Percentiles rank a stretch among this genome's conserved stretches.
Evolutionary conservation across 1,284 basidiomycete species (phyloP).

Genomic region (Volvariella surrecta): DNA sequence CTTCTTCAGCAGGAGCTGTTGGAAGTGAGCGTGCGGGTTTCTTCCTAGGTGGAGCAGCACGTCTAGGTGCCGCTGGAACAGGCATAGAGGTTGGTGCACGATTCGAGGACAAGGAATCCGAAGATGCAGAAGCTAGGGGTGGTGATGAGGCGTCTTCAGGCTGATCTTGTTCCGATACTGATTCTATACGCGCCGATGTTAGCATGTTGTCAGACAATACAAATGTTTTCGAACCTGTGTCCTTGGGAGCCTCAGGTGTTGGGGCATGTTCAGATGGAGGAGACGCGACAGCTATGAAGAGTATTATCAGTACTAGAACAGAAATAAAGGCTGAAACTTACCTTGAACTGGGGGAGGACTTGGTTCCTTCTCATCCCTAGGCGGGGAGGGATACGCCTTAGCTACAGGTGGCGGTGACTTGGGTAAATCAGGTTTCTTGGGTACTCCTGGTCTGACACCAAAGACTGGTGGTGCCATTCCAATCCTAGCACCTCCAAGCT

Average conservation of each 20-base stretch:
- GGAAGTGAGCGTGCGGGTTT: slow-evolving; percentile 41
- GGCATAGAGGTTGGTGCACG: slow-evolving; percentile 54
- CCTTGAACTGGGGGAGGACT: too few relatives aligned
- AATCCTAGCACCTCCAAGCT: slow-evolving; percentile 77
- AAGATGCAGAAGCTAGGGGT: slow-evolving; percentile 28
- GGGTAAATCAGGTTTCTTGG: slow-evolving; percentile 28
- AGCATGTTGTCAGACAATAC: too few relatives aligned
- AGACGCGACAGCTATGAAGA: too few relatives aligned
- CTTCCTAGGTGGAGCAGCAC: slow-evolving; percentile 62
- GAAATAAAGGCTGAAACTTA: too few relatives aligned
- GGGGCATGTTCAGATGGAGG: too few relatives aligned
- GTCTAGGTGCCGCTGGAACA: slow-evolving; percentile 59
- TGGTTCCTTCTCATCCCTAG: slow-evolving; percentile 5
- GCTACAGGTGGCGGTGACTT: slow-evolving; percentile 11
- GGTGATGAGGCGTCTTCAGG: not conserved
- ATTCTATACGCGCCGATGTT: too few relatives aligned
- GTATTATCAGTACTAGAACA: not conserved
- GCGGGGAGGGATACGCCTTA: slow-evolving; percentile 1
- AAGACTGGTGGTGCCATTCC: slow-evolving; percentile 72
- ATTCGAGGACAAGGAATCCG: slow-evolving; percentile 15
- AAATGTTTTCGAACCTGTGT: too few relatives aligned
- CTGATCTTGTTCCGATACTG: not conserved
- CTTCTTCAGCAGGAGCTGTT: slow-evolving; percentile 16
- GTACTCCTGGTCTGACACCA: slow-evolving; percentile 32
- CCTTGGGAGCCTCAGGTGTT: too few relatives aligned